A percentile compares a stretch with the other conserved stretches of the same genome.
Conservation (phyloP, 2,329 filamentous ascomycete species). For the Pseudocercospora fuligena region DNA sequence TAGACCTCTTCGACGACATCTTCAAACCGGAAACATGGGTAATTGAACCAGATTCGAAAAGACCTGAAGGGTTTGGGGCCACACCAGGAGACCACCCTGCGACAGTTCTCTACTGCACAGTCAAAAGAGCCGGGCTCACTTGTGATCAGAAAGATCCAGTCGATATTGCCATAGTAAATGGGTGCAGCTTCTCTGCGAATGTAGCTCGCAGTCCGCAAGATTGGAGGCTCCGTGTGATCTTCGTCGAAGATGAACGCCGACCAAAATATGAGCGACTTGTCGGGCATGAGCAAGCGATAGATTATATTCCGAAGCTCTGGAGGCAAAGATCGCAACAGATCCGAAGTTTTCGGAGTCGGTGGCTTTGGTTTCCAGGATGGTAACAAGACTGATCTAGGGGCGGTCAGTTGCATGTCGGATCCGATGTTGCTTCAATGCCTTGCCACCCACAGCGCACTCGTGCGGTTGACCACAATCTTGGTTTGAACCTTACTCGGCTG, state of each 20-base stretch:
- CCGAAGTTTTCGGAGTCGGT: slow-evolving; percentile 9
- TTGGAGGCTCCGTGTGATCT: slow-evolving; percentile 2
- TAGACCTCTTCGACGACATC: neutral
- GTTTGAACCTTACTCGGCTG: too few relatives aligned
- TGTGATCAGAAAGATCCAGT: slow-evolving; percentile 3
- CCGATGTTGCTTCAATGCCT: too few relatives aligned
- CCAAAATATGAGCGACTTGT: neutral
- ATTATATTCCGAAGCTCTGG: slow-evolving; percentile 17
- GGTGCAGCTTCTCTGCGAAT: slow-evolving; percentile 22
- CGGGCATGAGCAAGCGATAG: neutral
- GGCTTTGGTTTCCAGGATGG: slow-evolving; percentile 9
- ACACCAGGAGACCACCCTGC: slow-evolving; percentile 6
- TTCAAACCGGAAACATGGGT: neutral
- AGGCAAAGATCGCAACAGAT: slow-evolving; percentile 14
- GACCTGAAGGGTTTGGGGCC: slow-evolving; percentile 13
- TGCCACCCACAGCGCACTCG: too few relatives aligned
- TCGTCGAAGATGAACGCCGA: neutral
- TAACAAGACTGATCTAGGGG: neutral
- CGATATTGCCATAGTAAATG: slow-evolving; percentile 23
- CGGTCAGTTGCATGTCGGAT: neutral
- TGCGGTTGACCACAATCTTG: too few relatives aligned
- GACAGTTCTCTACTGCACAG: neutral
- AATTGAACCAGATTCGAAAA: neutral
- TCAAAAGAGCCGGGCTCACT: neutral
- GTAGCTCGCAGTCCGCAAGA: slow-evolving; percentile 18